Base-by-base conservation (phyloP, 768 basidiomycete species). In the Termitomyces sp. region DNA sequence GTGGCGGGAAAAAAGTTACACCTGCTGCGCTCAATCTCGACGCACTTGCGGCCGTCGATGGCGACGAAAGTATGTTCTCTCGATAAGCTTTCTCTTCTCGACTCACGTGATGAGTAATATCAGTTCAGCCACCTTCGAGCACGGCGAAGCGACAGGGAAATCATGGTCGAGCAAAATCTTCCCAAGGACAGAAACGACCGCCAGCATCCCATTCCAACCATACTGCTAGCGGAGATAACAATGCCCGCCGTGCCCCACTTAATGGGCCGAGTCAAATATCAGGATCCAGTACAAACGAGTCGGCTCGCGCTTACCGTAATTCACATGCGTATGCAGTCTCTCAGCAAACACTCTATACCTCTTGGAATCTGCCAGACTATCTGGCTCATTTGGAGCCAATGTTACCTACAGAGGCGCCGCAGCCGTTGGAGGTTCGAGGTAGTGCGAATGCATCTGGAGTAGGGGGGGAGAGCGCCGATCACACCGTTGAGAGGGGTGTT, bases 281-380 rank as follows among this genome's bases (percentile, higher is more conserved):
- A 53, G 69, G 73, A 55, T 71, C 72, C 42, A 71, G 71, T 63
- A 65, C 74, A 50, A 74, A 75, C 61, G 83, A 84, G 62, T 74
- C 74, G 58, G 80, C 86, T 54, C 82, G 87, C 58, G 84, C 88
- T 58, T 90, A 89, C 70, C 87, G 84, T 66, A 87, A 87, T 73
- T 85, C 87, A 60, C 89, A 91, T 79, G 87, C 86, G 24, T 90
- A 89, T 69, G 88, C 82, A 46, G 84, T 89, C 52, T 86, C 88
- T 13, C 89, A 91, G 66, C 88, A 91, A 68, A 84, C 88, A 33
- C 75, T 91, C 9, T 84, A 85, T 73, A 91, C 89, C 36, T 87
- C 89, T 51, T 98, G 95, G 95, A 84, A 86, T 56, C 77, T 98
- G 49, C 95, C 95, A 7, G 95, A 98, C 75, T 95, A 97, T 73